phyloP scores from a whole-genome alignment of 2,329 filamentous ascomycete species.

The Diaporthe destruens region DNA sequence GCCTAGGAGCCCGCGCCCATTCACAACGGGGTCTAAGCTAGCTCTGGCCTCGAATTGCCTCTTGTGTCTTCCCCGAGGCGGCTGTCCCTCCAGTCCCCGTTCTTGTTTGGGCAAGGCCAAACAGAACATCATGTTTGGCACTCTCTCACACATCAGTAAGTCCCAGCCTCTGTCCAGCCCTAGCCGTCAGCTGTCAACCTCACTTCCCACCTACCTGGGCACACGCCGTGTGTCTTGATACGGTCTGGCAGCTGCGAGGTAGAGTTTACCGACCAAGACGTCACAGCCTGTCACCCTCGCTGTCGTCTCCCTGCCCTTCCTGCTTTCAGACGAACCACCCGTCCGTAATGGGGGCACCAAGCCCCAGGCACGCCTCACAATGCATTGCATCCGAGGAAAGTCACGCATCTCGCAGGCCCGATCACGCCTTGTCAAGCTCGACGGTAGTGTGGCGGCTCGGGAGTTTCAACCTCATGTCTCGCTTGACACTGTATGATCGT shows the following conservation, averaged over 20 bases:
- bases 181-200: not conserved
- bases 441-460: conserved; percentile 26
- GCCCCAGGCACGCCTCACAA: conserved; percentile 3
- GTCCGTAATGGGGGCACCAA: conserved; percentile 12
- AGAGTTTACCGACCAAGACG: conserved; percentile 10
- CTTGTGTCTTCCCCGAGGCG: not conserved
- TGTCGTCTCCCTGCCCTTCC: conserved; percentile 23
- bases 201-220: not conserved
- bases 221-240: conserved; percentile 12
- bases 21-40: conserved; percentile 14
- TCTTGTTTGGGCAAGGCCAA: not conserved
- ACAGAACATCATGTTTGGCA: conserved; percentile 57
- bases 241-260: conserved; percentile 2
- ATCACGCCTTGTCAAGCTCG: conserved; percentile 9
- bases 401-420: conserved; percentile 20
- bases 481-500: conserved; percentile 41
- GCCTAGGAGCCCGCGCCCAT: conserved; percentile 8
- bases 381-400: conserved; percentile 7
- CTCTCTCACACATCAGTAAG: conserved; percentile 57
- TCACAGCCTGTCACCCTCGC: conserved; percentile 8
- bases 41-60: conserved; percentile 23
- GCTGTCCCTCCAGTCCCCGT: not conserved
- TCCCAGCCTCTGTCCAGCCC: conserved; percentile 38
- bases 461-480: conserved; percentile 29
- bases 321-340: conserved; percentile 17